A percentile compares a stretch with the other conserved stretches of the same genome.
These are phyloP conservation scores for Moringa oleifera DNA, from an alignment of 345 rosid species.

Conservation along the genomic window DNA sequence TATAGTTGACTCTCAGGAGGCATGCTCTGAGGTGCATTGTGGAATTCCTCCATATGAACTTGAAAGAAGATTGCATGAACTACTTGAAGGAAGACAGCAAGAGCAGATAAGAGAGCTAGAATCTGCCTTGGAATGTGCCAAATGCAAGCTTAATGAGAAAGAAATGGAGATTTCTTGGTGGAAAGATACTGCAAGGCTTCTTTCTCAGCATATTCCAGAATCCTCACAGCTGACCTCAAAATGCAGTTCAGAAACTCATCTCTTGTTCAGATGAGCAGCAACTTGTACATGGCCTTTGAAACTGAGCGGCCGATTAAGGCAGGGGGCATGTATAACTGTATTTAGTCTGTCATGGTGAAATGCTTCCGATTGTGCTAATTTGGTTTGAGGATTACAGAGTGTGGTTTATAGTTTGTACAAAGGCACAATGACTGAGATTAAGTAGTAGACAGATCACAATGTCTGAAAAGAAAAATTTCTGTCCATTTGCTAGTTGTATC, in stretches of 20 bases:
- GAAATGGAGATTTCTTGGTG: slow-evolving; percentile 71
- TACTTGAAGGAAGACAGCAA: slow-evolving; percentile 57
- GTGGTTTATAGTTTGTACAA: not conserved
- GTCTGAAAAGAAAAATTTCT: too few relatives aligned
- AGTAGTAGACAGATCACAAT: too few relatives aligned
- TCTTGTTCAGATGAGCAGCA: slow-evolving; percentile 9
- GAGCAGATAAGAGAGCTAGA: slow-evolving; percentile 67
- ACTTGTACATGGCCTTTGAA: not conserved
- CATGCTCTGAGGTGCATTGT: slow-evolving; percentile 9
- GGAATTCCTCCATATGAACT: slow-evolving; percentile 68
- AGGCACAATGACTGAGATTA: not conserved
- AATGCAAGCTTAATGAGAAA: slow-evolving; percentile 43
- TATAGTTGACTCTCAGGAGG: slow-evolving; percentile 15
- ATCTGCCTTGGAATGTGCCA: slow-evolving; percentile 37
- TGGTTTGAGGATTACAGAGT: not conserved
- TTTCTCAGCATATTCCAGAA: slow-evolving; percentile 37
- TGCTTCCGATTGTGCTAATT: not conserved
- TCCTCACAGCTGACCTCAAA: slow-evolving; percentile 17
- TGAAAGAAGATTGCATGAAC: slow-evolving; percentile 57
- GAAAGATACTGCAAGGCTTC: slow-evolving; percentile 60
- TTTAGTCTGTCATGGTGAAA: not conserved
- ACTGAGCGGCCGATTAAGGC: not conserved
- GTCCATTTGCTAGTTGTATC: too few relatives aligned
- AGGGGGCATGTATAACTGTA: not conserved
- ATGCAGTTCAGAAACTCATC: slow-evolving; percentile 1